Conservation (phyloP, 1,139 yeast genomes). For the Magnusiomyces fungicola region DNA sequence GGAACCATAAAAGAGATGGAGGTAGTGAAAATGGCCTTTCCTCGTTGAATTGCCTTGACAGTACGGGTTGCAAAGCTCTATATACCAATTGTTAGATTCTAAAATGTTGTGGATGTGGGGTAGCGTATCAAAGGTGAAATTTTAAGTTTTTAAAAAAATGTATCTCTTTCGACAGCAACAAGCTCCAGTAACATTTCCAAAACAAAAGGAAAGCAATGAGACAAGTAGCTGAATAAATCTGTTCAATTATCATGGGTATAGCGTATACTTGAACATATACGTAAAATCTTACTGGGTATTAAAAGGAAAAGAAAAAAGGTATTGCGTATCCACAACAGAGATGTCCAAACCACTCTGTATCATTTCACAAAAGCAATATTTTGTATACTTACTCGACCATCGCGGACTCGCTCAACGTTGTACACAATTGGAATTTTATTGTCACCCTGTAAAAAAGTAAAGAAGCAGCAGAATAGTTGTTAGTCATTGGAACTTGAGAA, state of each 20-base stretch:
- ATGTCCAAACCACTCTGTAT: too few relatives aligned
- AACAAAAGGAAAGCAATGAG: not conserved
- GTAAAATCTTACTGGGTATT: too few relatives aligned
- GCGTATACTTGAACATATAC: too few relatives aligned
- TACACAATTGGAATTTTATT: slow-evolving; percentile 46
- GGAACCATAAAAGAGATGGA: slow-evolving; percentile 41
- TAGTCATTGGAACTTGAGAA: too few relatives aligned
- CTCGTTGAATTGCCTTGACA: slow-evolving; percentile 49
- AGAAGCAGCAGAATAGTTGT: too few relatives aligned
- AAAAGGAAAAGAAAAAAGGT: too few relatives aligned
- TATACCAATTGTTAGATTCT: not conserved
- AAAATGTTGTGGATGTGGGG: not conserved
- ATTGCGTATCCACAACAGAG: too few relatives aligned
- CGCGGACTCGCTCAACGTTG: slow-evolving; percentile 47
- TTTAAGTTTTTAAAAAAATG: not conserved
- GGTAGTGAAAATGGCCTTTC: slow-evolving; percentile 45
- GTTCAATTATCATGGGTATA: too few relatives aligned
- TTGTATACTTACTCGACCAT: slow-evolving; percentile 45
- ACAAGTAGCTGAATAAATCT: too few relatives aligned
- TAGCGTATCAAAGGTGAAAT: not conserved
- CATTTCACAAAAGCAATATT: too few relatives aligned
- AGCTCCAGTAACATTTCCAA: not conserved
- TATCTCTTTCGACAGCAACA: not conserved
- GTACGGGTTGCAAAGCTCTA: slow-evolving; percentile 49
- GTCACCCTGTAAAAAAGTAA: slow-evolving; percentile 44